phyloP scores from a whole-genome alignment of 768 basidiomycete genomes.

The Phanerodontia chrysosporium region DNA sequence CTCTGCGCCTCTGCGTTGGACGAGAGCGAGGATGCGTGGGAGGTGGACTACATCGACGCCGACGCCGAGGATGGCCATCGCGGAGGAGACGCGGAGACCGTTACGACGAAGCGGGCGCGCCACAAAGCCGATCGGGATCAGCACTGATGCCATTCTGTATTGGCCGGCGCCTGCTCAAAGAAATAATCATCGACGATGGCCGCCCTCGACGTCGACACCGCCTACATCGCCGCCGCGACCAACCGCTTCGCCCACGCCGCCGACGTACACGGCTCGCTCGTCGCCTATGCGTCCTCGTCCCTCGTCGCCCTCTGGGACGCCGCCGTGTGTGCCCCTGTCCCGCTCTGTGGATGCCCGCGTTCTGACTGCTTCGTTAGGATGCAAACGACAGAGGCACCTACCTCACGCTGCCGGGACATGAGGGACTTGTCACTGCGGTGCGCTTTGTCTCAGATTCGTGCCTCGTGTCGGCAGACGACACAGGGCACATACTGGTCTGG shows the following conservation, averaged over 20 bases:
- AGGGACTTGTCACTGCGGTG: slow-evolving; percentile 70
- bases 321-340: slow-evolving; percentile 32
- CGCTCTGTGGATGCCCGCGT: background rate
- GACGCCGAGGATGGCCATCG: slow-evolving; percentile 65
- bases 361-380: slow-evolving; percentile 34
- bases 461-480: slow-evolving; percentile 74
- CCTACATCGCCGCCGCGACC: slow-evolving; percentile 44
- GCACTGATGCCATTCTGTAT: background rate
- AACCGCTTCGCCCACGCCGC: slow-evolving; percentile 44
- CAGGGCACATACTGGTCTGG: slow-evolving; percentile 69
- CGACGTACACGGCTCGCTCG: slow-evolving; percentile 28
- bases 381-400: slow-evolving; percentile 49
- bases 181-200: background rate
- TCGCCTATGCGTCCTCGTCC: slow-evolving; percentile 57
- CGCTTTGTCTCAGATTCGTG: slow-evolving; percentile 52
- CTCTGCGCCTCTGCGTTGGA: slow-evolving; percentile 42
- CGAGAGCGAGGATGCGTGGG: slow-evolving; percentile 56
- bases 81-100: background rate
- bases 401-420: slow-evolving; percentile 72
- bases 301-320: slow-evolving; percentile 59
- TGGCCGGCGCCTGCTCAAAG: background rate
- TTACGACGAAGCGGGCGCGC: background rate
- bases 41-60: slow-evolving; percentile 70
- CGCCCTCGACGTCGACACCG: background rate
- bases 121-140: slow-evolving; percentile 2